Base-by-base conservation (phyloP, 2,329 filamentous ascomycete genomes). In the Amphichorda felina region DNA sequence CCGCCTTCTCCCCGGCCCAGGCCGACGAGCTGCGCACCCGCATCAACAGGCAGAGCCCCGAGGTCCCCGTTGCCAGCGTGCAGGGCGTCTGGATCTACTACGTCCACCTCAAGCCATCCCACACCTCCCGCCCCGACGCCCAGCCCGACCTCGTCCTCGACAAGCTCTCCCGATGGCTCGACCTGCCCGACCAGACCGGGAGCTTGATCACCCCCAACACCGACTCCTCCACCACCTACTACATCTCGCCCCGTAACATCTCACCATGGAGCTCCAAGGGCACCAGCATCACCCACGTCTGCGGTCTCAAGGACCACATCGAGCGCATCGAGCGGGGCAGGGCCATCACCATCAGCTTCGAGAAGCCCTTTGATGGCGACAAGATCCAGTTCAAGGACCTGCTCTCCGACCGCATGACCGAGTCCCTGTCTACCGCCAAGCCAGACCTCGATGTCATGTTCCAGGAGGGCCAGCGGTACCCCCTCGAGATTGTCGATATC, bases 261-360 rank as follows among this genome's bases (percentile, higher is more conserved):
- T 95, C 88, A 28, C 91, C 91, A 54, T 98, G 91, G 91, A 95
- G 87, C 60, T 94, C 88, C 38, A 88, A 95, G 59, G 89, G 88
- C 19, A 94, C 89, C 32, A 89, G 79, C 54, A 95, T 96, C 55
- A 82, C 89, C 36, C 79, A 91, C 45, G 89, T 95, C 22, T 96
- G 89, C 54, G 88, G 84, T 18, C 66, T 96, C 40, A 75, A 78
- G 46, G 64, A 71, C 29, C 60, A 75, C 36, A 70, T 82, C 21
- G 72, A 79, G 52, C 79, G 89, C 39, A 83, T 96, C 45, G 91
- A 98, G 63, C 76, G 87, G 46, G 91, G 88, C 35, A 75, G 91
- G 48, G 72, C 82, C 47, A 70, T 96, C 41, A 79, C 78, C 46
- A 69, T 82, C 48, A 68, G 64, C 44, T 77, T 79, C 54, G 72